Conservation (phyloP, 768 basidiomycete species). For the Cantharellus anzutake region DNA sequence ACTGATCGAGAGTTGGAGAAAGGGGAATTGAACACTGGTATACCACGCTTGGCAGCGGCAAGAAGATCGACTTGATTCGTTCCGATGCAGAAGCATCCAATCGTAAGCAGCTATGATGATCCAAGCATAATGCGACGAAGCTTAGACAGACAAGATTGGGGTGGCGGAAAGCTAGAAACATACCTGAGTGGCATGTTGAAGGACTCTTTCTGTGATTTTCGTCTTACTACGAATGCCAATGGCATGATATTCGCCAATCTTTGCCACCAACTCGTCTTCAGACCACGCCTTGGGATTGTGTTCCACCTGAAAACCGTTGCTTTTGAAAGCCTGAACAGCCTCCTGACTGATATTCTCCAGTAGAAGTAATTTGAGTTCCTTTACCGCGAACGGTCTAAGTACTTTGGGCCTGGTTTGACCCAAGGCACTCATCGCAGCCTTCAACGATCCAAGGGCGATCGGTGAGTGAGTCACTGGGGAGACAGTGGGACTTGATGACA, state of each 20-base stretch:
- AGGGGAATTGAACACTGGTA: constrained; percentile 98
- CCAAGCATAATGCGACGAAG: neutral
- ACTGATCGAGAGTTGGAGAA: constrained; percentile 98
- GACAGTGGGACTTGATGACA: neutral
- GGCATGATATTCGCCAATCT: constrained; percentile 72
- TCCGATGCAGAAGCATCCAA: constrained; percentile 99
- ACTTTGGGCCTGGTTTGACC: constrained; percentile 26
- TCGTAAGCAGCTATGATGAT: constrained; percentile 57
- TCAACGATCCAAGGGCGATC: neutral
- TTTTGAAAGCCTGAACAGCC: constrained; percentile 60
- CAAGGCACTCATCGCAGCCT: neutral
- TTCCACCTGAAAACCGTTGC: constrained; percentile 83
- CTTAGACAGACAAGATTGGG: constrained; percentile 1
- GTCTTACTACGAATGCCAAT: constrained; percentile 97
- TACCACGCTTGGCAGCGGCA: constrained; percentile 68
- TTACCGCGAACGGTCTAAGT: constrained; percentile 68
- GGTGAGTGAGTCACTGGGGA: neutral
- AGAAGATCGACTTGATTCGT: constrained; percentile 91
- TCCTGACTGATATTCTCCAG: constrained; percentile 92
- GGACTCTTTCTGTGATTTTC: constrained; percentile 77
- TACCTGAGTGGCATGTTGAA: constrained; percentile 76
- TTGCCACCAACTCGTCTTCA: constrained; percentile 84
- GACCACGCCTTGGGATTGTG: constrained; percentile 67
- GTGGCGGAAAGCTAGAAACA: constrained; percentile 10
- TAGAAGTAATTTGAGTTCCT: constrained; percentile 60